phyloP scores from a whole-genome alignment of 2,329 filamentous ascomycete genomes.

The Blastomyces percursus region DNA sequence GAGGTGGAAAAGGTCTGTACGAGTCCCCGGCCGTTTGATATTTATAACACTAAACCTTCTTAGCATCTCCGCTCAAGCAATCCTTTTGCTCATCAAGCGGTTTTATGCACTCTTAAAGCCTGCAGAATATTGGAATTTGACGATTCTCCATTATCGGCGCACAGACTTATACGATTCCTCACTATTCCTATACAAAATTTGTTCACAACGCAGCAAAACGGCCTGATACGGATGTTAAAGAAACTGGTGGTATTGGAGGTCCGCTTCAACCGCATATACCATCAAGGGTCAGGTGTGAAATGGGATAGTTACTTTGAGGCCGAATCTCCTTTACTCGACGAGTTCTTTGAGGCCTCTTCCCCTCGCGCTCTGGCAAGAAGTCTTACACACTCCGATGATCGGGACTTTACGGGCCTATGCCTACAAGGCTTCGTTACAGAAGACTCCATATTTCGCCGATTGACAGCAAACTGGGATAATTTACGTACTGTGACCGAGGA shows the following conservation, averaged over 20 bases:
- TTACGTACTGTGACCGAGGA: conserved; percentile 28
- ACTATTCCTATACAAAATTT: conserved; percentile 29
- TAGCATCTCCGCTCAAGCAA: conserved; percentile 28
- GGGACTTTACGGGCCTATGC: conserved; percentile 22
- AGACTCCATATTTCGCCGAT: conserved; percentile 15
- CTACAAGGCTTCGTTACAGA: conserved; percentile 18
- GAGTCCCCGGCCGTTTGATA: not conserved
- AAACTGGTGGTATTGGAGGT: conserved; percentile 27
- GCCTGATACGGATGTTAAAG: conserved; percentile 26
- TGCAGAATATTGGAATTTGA: conserved; percentile 1
- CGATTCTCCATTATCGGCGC: conserved; percentile 9
- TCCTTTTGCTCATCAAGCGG: conserved; percentile 30
- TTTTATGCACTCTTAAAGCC: conserved; percentile 22
- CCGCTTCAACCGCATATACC: conserved; percentile 27
- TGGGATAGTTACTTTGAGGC: conserved; percentile 27
- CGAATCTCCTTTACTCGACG: conserved; percentile 25
- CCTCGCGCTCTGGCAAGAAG: conserved; percentile 24
- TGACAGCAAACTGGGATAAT: conserved; percentile 23
- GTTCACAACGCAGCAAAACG: conserved; percentile 24
- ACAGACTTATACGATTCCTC: conserved; percentile 27
- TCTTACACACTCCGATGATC: conserved; percentile 22
- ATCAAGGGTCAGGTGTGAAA: conserved; percentile 25
- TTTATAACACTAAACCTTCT: conserved; percentile 3
- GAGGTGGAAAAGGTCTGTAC: conserved; percentile 29
- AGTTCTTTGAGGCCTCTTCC: conserved; percentile 24